Base-by-base conservation (phyloP, 495 filamentous ascomycete genomes). In the Penicillium turbatum region DNA sequence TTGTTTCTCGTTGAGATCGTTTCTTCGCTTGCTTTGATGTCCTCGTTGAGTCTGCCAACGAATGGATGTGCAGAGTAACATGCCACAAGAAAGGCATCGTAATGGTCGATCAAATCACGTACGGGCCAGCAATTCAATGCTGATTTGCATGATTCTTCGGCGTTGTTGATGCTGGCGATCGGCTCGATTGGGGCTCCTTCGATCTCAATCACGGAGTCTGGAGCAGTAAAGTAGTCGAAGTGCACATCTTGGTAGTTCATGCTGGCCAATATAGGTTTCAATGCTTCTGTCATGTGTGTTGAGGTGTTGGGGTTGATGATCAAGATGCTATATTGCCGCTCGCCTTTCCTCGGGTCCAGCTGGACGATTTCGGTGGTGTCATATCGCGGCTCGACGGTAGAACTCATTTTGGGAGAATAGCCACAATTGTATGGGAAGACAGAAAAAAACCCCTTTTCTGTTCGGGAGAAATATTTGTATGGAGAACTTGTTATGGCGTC, bases 241-340 rank as follows among this genome's bases (percentile, higher is more conserved):
- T 67, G 54, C 27, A 81, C 73, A 72, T 79, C 71, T 48, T 62
- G 48, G 50, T 74, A 78, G 49, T 70, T 69, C 48, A 81, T 71
- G 24, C 56, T 64, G 21, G 79, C 68, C 52, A 93, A 72, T 2
- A 90, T 77, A 0, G 84, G 80, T 43, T 78, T 79, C 48, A 97
- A 71, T 5, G 81, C 83, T 9, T 84, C 76, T 0, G 92, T 97
- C 91, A 97, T 97, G 42, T 82, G 76, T 35, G 71, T 61, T 2
- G 86, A 91, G 21, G 89, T 92, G 71, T 97, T 97, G 30, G 92
- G 92, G 62, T 97, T 97, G 68, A 97, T 82, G 57, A 96, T 79
- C 59, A 96, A 73, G 60, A 96, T 88, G 39, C 59, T 62, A 55
- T 72, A 63, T 35, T 54, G 51, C 6, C 53, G 45, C 21, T 54